Evolutionary conservation across 2,329 filamentous ascomycete genomes (phyloP).

Genomic region (Sarocladium kiliense): DNA sequence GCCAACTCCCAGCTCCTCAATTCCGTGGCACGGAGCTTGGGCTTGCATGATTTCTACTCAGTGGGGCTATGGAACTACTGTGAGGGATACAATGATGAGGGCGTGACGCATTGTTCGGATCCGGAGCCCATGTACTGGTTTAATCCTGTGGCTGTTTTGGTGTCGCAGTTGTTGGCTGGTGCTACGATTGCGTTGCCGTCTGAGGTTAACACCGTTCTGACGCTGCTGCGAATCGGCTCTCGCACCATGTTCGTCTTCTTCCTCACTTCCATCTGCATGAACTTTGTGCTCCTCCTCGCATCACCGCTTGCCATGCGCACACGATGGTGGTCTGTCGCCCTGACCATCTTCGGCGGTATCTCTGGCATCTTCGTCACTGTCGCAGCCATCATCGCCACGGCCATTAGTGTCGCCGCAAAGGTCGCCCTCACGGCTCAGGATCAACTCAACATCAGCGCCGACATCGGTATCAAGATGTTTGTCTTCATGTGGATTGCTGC

Average conservation of each 20-base stretch:
- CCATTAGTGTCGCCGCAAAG: conserved; percentile 77
- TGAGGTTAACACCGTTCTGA: conserved; percentile 67
- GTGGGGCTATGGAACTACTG: conserved; percentile 91
- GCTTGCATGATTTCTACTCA: conserved; percentile 90
- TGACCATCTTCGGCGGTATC: conserved; percentile 63
- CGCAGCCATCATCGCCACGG: conserved; percentile 71
- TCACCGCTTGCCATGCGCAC: conserved; percentile 50
- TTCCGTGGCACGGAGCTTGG: conserved; percentile 78
- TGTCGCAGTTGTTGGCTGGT: conserved; percentile 73
- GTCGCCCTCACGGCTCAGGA: conserved; percentile 67
- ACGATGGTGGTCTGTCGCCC: conserved; percentile 60
- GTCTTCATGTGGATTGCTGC: conserved; percentile 85
- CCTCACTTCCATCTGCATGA: conserved; percentile 64
- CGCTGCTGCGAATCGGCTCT: conserved; percentile 68
- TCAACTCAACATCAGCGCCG: conserved; percentile 70
- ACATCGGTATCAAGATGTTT: conserved; percentile 70
- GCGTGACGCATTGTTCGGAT: conserved; percentile 70
- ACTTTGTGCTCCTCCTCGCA: conserved; percentile 67
- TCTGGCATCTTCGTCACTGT: conserved; percentile 62
- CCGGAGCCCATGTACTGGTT: conserved; percentile 79
- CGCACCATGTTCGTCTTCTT: conserved; percentile 90
- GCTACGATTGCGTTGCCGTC: conserved; percentile 77
- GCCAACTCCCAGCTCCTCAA: conserved; percentile 75
- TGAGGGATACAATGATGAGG: conserved; percentile 72
- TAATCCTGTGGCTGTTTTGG: conserved; percentile 78